Percentiles rank a stretch among this genome's conserved stretches.
These are phyloP conservation scores for Komagataella pastoris DNA, from an alignment of 805 yeast genomes.

Conservation along the genomic window DNA sequence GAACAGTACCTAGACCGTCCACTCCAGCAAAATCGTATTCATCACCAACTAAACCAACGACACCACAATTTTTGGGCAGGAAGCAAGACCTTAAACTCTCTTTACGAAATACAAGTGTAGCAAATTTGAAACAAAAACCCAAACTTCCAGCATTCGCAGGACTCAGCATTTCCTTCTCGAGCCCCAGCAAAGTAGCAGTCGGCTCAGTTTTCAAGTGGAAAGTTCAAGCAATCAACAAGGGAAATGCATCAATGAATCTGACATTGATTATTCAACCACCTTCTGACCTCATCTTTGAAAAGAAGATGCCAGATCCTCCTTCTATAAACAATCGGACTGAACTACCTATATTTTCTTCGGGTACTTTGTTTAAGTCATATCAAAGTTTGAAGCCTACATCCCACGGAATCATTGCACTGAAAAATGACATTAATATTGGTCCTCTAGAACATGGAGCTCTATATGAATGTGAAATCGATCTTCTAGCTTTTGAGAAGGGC, in stretches of 20 bases:
- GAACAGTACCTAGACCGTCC: conserved; percentile 10
- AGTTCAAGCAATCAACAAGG: conserved; percentile 51
- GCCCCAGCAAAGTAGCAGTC: conserved; percentile 43
- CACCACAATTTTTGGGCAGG: conserved; percentile 20
- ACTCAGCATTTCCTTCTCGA: conserved; percentile 41
- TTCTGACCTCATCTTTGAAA: conserved; percentile 19
- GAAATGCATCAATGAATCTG: conserved; percentile 34
- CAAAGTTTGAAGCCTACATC: conserved; percentile 15
- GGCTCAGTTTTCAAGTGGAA: conserved; percentile 54
- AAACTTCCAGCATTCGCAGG: conserved; percentile 15
- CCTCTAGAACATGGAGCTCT: conserved; percentile 47
- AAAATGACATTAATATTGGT: conserved; percentile 54
- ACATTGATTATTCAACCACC: conserved; percentile 32
- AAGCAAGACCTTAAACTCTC: conserved; percentile 11
- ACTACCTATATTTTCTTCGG: conserved; percentile 15
- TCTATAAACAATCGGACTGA: conserved; percentile 9
- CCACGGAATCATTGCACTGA: conserved; percentile 48
- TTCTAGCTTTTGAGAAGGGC: conserved; percentile 55
- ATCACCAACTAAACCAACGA: conserved; percentile 2
- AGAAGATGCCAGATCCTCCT: conserved; percentile 22
- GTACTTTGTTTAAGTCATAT: conserved; percentile 13
- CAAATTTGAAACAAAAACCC: conserved; percentile 9
- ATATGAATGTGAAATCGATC: conserved; percentile 45
- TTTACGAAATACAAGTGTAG: conserved; percentile 5
- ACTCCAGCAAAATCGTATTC: not conserved